A percentile compares a stretch with the other conserved stretches of the same genome.
Evolutionary conservation across 805 yeast genomes (phyloP).

Genomic region (Sungouiozyma intestinalis): DNA sequence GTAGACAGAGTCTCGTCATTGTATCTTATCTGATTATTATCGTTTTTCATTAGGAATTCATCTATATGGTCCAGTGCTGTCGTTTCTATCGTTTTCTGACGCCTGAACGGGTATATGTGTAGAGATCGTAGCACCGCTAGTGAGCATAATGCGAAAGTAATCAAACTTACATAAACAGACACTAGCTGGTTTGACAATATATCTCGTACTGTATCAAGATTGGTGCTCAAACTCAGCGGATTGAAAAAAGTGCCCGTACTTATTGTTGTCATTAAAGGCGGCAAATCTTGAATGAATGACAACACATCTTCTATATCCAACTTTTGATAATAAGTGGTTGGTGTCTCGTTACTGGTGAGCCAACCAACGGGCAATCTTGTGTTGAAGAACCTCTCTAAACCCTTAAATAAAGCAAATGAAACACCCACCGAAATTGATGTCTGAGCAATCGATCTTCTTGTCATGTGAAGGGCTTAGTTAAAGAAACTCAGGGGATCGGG

Average conservation of each 20-base stretch:
- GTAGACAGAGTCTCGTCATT: too few species aligned
- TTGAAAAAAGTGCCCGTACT: not conserved
- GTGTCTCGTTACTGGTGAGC: constrained; percentile 2
- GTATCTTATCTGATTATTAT: too few species aligned
- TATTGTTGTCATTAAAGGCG: constrained; percentile 4
- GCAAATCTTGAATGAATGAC: not conserved
- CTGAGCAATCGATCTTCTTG: constrained; percentile 13
- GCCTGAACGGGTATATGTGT: too few species aligned
- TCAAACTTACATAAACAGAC: too few species aligned
- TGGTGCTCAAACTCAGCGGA: not conserved
- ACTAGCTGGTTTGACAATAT: too few species aligned
- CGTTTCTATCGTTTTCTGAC: too few species aligned
- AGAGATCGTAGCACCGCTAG: too few species aligned
- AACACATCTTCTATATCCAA: not conserved
- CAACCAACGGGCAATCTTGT: constrained; percentile 9
- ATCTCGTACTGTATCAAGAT: too few species aligned
- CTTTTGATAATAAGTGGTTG: not conserved
- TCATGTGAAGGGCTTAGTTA: constrained; percentile 5
- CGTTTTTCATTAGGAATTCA: too few species aligned
- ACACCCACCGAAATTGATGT: constrained; percentile 10
- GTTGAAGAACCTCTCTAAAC: constrained; percentile 7
- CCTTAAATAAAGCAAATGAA: constrained; percentile 10
- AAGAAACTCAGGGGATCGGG: too few species aligned
- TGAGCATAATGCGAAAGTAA: too few species aligned
- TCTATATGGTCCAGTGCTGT: too few species aligned